Evolutionary conservation across 352 stramenopile genomes (phyloP).

Genomic region (Phytophthora agathidicida): DNA sequence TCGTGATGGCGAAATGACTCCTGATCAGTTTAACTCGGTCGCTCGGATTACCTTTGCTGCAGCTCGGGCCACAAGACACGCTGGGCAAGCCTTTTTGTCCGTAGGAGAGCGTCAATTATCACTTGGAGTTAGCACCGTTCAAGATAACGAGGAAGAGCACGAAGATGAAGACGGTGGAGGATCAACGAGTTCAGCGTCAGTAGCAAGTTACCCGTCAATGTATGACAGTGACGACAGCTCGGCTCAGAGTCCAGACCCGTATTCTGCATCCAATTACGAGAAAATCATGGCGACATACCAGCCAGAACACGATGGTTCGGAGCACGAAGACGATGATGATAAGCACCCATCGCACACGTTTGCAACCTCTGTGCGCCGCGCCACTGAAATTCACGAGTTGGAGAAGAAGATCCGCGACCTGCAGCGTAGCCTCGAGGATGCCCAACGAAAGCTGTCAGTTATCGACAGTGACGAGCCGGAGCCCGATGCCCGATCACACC

Average conservation of each 20-base stretch:
- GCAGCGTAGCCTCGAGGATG: conserved; percentile 59
- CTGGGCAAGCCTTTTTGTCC: conserved; percentile 64
- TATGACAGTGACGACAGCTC: conserved; percentile 37
- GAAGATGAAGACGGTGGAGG: conserved; percentile 14
- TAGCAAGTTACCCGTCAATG: conserved; percentile 43
- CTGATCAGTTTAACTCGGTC: conserved; percentile 64
- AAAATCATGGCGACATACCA: conserved; percentile 59
- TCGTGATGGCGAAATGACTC: conserved; percentile 41
- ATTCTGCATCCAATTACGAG: conserved; percentile 67
- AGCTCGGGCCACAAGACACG: conserved; percentile 55
- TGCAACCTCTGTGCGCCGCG: conserved; percentile 27
- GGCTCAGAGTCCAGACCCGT: conserved; percentile 46
- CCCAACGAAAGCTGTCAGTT: conserved; percentile 66
- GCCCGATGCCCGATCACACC: conserved; percentile 37
- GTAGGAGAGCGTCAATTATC: conserved; percentile 31
- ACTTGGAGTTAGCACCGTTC: conserved; percentile 5
- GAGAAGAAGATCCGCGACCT: conserved; percentile 73
- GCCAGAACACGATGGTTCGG: conserved; percentile 31
- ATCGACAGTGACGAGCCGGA: conserved; percentile 61
- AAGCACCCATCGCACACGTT: conserved; percentile 24
- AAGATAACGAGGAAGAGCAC: conserved; percentile 24
- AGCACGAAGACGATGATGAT: conserved; percentile 41
- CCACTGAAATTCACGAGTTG: conserved; percentile 51
- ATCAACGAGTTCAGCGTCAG: conserved; percentile 37
- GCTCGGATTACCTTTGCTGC: conserved; percentile 72